Percentiles rank a stretch among this genome's conserved stretches.
Evolutionary conservation across 192 early-diverging fungal genomes (phyloP).

Genomic region (Oehlia diaphana): DNA sequence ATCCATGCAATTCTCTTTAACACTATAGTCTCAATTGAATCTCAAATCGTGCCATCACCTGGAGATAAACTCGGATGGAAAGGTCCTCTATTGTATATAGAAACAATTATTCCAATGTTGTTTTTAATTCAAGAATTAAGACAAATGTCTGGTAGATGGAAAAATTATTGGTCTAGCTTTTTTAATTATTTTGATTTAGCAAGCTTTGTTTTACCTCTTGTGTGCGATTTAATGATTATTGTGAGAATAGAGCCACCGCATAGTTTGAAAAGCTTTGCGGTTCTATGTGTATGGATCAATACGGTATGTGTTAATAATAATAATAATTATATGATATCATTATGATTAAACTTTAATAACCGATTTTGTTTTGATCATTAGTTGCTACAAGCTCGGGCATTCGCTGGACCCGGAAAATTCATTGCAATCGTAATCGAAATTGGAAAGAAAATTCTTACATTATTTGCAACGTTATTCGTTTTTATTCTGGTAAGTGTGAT

Average conservation of each 20-base stretch:
- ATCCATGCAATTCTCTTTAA: background rate
- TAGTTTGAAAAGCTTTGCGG: background rate
- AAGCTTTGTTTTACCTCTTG: background rate
- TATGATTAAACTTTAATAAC: background rate
- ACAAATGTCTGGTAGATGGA: background rate
- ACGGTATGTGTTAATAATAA: background rate
- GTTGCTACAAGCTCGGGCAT: background rate
- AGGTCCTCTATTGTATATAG: background rate
- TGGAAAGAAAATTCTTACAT: background rate
- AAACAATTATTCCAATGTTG: background rate
- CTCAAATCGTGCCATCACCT: background rate
- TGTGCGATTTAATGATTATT: background rate
- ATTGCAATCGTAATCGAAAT: constrained; percentile 5
- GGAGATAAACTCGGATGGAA: background rate
- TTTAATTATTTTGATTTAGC: constrained; percentile 4
- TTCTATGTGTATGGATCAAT: background rate
- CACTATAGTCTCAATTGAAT: background rate
- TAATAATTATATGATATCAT: background rate
- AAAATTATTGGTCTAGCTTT: background rate
- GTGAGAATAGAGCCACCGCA: background rate
- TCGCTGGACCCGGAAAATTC: background rate
- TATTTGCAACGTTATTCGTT: background rate
- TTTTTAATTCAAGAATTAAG: constrained; percentile 7
- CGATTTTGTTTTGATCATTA: background rate
- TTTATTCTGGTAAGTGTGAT: background rate